Evolutionary conservation across 1,284 basidiomycete genomes (phyloP), one percentile per base, ranked within the genome.

Genomic region (Leccinum insolens): DNA sequence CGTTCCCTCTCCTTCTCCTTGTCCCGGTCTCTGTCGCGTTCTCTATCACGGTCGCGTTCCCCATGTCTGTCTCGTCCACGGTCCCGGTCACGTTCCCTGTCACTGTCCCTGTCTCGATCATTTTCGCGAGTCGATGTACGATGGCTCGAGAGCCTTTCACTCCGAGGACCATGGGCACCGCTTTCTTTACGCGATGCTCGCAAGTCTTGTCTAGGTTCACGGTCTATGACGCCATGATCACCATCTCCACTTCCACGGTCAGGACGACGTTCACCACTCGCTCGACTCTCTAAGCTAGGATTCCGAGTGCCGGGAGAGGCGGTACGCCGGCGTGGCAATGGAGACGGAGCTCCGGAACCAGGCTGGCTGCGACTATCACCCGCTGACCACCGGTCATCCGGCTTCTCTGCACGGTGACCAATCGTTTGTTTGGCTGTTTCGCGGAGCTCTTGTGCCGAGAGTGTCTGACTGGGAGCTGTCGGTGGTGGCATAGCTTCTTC

Each of bases 391-490:
- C 83, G 84, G 25, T 88, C 85, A 34, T 83, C 82, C 61, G 68
- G 69, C 72, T 79, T 78, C 70, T 79, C 80, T 59, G 70, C 57
- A 71, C 75, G 71, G 39, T 80, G 76, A 17, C 77, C 77, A 61
- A 89, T 86, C 17, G 85, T 84, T 74, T 90, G 88, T 72, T 88
- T 90, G 9, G 91, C 91, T 7, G 89, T 92, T 74, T 91, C 90
- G 63, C 92, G 85, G 7, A 94, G 82, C 72, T 93, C 93, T 72
- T 93, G 92, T 0, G 93, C 93, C n/a, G 89, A 89, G 9, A 82
- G 78, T 0, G 91, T 94, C 72, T 93, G 92, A 72, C 93, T 94
- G 2, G 93, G 93, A 59, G 83, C 88, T n/a, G 80, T 82, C 17
- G 92, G 92, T 14, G 93, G 92, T 28, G 91, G 91, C 93, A 94